Base-by-base conservation (phyloP, 306 rosid genomes). In the Prosopis cineraria region DNA sequence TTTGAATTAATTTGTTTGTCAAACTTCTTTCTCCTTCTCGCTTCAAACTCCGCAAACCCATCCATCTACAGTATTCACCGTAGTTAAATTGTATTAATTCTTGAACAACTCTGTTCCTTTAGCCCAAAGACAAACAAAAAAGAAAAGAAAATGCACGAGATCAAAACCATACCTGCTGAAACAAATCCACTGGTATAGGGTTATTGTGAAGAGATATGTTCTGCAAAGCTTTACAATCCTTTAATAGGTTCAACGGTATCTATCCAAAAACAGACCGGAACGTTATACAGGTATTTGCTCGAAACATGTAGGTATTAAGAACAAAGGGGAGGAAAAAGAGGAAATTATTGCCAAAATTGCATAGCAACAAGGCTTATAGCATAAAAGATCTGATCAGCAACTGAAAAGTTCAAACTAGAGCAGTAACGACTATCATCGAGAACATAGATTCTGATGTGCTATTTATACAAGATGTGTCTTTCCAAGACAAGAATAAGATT, bases 1-100 rank as follows among this genome's bases (percentile, higher is more conserved):
- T 95, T 95, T 41, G 97, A 88, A 82, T 90, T 94, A 50, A 93
- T 93, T 72, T 95, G 98, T 83, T 95, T 95, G 91, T 95, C 98
- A 34, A 95, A 87, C 88, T 93, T 95, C 90, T 88, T 95, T 87
- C 74, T 95, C 87, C 98, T 90, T 76, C 97, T 91, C 4, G 79
- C 88, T 87, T 95, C 99, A 81, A 90, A 95, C 76, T 95, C 99
- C 89, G 87, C 91, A 84, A 95, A 95, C 60, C 97, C 98, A 68
- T 93, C 97, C 93, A 93, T 89, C 98, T 95, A 72, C 31, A 37
- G 62, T 24, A 68, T 67, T 72, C 65, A 68, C 47, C 37, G 47
- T 5, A 37, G 41, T 69, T 76, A 72, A 52, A 36, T 76, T 79
- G 72, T 74, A 78, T 74, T 50, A 56, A 60, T 29, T 79, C 69